phyloP scores from a whole-genome alignment of 2,329 filamentous ascomycete species.

The Fusarium floridanum region DNA sequence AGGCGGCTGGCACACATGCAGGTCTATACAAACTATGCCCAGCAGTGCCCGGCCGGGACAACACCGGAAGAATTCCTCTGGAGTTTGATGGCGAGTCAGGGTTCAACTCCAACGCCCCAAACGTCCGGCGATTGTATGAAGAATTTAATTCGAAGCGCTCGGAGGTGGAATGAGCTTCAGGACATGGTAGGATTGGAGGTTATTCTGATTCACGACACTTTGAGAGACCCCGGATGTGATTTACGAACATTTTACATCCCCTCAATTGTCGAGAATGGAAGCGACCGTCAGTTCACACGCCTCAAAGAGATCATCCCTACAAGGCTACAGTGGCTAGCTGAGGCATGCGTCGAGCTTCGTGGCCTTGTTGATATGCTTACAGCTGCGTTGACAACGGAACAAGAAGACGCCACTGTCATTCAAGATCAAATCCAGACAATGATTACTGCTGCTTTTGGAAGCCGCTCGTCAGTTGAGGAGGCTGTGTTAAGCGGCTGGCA shows the following conservation, averaged over 20 bases:
- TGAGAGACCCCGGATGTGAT: background rate
- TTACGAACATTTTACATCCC: background rate
- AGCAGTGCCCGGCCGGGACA: background rate
- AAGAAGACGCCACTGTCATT: background rate
- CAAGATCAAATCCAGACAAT: background rate
- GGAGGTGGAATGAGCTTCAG: background rate
- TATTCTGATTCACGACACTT: background rate
- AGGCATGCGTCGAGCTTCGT: background rate
- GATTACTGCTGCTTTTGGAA: background rate
- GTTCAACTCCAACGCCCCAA: background rate
- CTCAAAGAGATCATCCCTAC: background rate
- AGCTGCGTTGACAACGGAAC: background rate
- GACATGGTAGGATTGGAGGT: background rate
- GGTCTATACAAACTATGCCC: background rate
- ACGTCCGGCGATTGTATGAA: background rate
- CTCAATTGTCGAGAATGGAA: background rate
- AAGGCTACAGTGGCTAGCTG: background rate
- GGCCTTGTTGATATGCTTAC: background rate
- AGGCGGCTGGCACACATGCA: fast-evolving
- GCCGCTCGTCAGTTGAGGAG: background rate
- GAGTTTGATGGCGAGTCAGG: background rate
- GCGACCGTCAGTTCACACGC: fast-evolving
- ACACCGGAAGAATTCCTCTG: background rate
- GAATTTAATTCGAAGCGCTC: background rate
- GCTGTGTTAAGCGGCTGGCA: background rate